Evolutionary conservation across 106 monocot genomes (phyloP), one percentile per base, ranked within the genome.

Genomic region (Dendrobium officinale): DNA sequence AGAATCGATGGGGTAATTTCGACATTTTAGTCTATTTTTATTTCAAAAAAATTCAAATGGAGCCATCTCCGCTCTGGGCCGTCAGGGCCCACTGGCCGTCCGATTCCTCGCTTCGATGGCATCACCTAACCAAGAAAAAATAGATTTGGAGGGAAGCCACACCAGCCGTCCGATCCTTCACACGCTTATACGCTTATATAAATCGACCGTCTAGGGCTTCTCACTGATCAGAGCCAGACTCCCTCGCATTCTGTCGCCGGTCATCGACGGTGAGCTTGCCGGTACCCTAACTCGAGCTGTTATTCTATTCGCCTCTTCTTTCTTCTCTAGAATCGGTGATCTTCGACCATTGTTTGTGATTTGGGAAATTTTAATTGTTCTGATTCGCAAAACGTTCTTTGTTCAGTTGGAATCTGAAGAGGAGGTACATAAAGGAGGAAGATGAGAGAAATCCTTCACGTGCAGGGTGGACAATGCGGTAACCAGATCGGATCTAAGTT

Each of bases 401-500:
- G 43, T 43, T 20, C 4, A 74, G 42, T 42, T 20, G 43, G 74
- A 15, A 42, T 74, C 42, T n/a, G 42, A 43, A 29, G 42, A 74
- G 10, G 33, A 15, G 70, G 42, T 61, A 10, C 27, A 67, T 24
- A 67, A 7, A 72, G 66, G 66, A n/a, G 20, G 10, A 56, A 81
- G 27, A 81, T 81, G 81, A 81, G 81, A 64, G 81, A 81, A 49
- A 81, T 81, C 56, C 81, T 81, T 58, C 81, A 81, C 75, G 61
- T 81, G 24, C 81, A 81, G 54, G 81, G 81, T 6, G 81, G 81
- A 15, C 81, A 81, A 64, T 81, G 81, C 18, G 81, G 81, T 0
- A 81, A 81, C 81, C 81, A 81, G 72, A 81, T 81, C 3, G 81
- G 81, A 58, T 81, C 81, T 16, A 81, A 81, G 75, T 81, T 81